phyloP scores from a whole-genome alignment of 1,284 basidiomycete species.

The Fomitopsis betulina region DNA sequence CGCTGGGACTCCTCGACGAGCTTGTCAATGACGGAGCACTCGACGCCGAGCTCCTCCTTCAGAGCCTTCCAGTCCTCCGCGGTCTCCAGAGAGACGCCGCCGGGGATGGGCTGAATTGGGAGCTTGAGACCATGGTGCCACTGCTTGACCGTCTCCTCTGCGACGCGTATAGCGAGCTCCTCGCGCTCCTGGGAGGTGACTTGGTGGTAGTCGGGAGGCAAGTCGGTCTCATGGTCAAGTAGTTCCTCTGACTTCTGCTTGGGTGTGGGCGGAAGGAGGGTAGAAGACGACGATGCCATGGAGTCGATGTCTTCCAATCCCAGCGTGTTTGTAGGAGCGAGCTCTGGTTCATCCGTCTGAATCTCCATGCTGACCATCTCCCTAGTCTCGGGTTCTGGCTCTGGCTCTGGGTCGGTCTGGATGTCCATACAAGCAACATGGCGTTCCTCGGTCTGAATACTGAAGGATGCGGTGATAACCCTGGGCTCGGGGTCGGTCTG shows the following conservation, averaged over 20 bases:
- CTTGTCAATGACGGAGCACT: slow-evolving; percentile 74
- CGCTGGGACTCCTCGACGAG: slow-evolving; percentile 51
- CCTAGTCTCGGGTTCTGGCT: slow-evolving; percentile 21
- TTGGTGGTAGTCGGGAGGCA: slow-evolving; percentile 69
- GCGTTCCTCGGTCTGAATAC: slow-evolving; percentile 31
- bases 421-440: slow-evolving; percentile 28
- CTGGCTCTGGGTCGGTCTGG: slow-evolving; percentile 39
- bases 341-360: slow-evolving; percentile 52
- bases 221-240: slow-evolving; percentile 36
- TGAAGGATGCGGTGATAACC: slow-evolving; percentile 25
- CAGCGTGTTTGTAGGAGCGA: slow-evolving; percentile 18
- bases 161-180: slow-evolving; percentile 47
- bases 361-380: slow-evolving; percentile 50
- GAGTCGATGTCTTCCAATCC: slow-evolving; percentile 41
- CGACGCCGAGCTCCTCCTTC: slow-evolving; percentile 72
- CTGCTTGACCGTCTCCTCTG: slow-evolving; percentile 57
- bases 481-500: slow-evolving; percentile 36
- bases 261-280: slow-evolving; percentile 62
- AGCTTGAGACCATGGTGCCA: slow-evolving; percentile 60
- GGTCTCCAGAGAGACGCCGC: slow-evolving; percentile 56
- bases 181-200: slow-evolving; percentile 41
- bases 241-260: slow-evolving; percentile 38
- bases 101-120: slow-evolving; percentile 43
- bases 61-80: slow-evolving; percentile 70
- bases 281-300: slow-evolving; percentile 66